These are phyloP conservation scores for Globisporangium canariense DNA, from an alignment of 352 stramenopile genomes.

Conservation along the genomic window DNA sequence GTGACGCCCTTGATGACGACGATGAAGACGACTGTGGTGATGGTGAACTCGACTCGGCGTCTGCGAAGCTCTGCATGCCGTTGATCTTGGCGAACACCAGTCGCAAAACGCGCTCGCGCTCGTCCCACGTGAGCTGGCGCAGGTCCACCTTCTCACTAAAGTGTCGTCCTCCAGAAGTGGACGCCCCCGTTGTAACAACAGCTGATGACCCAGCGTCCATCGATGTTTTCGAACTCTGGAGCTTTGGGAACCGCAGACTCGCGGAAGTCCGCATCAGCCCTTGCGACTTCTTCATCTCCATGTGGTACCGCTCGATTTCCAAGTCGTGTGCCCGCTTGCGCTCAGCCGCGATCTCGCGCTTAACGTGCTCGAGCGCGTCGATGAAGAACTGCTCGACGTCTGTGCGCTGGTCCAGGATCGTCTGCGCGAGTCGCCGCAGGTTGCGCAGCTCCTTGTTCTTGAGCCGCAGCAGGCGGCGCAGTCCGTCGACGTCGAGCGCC, in stretches of 20 bases:
- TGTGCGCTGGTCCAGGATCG: conserved; percentile 89
- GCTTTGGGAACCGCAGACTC: conserved; percentile 47
- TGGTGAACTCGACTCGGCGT: conserved; percentile 14
- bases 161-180: conserved; percentile 15
- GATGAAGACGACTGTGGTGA: not conserved
- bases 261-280: conserved; percentile 19
- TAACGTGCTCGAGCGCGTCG: conserved; percentile 88
- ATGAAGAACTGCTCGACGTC: conserved; percentile 93
- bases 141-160: conserved; percentile 86
- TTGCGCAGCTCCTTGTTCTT: conserved; percentile 94
- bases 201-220: conserved; percentile 2
- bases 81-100: conserved; percentile 96
- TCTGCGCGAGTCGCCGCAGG: conserved; percentile 84
- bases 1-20: conserved; percentile 2
- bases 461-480: conserved; percentile 82
- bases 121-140: conserved; percentile 84
- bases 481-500: conserved; percentile 78
- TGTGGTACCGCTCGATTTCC: conserved; percentile 54
- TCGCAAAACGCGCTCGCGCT: conserved; percentile 89
- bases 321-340: conserved; percentile 40
- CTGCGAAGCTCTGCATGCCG: conserved; percentile 51
- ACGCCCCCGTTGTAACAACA: not conserved
- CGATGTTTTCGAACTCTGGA: conserved; percentile 23
- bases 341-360: conserved; percentile 62
- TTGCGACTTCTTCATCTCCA: conserved; percentile 42